Conservation (phyloP, 208 protist species). For the Spongospora subterranea region DNA sequence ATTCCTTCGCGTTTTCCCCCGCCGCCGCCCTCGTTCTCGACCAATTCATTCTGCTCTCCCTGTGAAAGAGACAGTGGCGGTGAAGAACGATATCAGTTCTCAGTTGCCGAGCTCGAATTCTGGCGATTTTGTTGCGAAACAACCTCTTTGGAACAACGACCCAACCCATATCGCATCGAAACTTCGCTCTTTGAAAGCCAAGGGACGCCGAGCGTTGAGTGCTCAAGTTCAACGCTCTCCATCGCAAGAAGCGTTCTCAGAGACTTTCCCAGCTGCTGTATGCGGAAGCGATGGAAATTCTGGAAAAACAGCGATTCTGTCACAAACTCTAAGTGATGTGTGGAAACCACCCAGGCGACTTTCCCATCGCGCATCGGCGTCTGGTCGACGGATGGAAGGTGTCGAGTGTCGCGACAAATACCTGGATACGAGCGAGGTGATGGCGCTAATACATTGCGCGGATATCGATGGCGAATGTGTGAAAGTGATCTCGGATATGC, state of each 20-base stretch:
- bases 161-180: neutral
- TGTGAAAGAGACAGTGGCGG: too few relatives aligned
- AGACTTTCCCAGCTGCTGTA: neutral
- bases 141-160: too few relatives aligned
- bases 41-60: too few relatives aligned
- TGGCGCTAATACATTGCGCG: neutral
- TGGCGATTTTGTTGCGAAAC: too few relatives aligned
- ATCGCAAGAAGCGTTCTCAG: slow-evolving; percentile 9
- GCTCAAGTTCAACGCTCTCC: neutral
- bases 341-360: neutral
- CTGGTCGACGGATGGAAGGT: neutral
- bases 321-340: neutral
- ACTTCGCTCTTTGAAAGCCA: neutral
- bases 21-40: too few relatives aligned
- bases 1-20: too few relatives aligned
- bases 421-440: neutral
- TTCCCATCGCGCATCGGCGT: neutral
- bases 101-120: too few relatives aligned
- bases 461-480: neutral
- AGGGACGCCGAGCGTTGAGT: neutral
- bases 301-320: neutral
- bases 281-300: neutral
- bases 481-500: neutral
- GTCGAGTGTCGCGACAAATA: neutral
- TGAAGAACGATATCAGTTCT: too few relatives aligned